Evolutionary conservation across 352 stramenopile genomes (phyloP).

Genomic region (Pythium chondricola): DNA sequence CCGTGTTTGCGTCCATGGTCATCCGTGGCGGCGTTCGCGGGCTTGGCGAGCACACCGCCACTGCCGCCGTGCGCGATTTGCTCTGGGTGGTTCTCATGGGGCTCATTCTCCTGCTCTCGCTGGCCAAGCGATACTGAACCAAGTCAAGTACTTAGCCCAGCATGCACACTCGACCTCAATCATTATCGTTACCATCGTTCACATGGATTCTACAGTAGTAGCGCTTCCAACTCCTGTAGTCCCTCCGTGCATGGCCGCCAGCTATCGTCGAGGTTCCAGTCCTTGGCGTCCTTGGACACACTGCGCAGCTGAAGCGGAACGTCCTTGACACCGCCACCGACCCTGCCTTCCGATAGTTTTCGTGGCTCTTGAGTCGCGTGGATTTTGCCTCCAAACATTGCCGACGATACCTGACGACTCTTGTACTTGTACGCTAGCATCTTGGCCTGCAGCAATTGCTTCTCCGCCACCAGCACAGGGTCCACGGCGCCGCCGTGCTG

Average conservation of each 20-base stretch:
- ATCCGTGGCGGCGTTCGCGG: slow-evolving; percentile 3
- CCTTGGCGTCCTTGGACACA: background rate
- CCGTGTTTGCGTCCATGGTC: slow-evolving; percentile 13
- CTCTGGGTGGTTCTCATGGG: slow-evolving; percentile 15
- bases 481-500: slow-evolving; percentile 16
- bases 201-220: no score
- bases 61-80: slow-evolving; percentile 5
- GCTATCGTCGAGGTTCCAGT: slow-evolving; percentile 22
- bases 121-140: slow-evolving; percentile 10
- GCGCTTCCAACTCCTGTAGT: slow-evolving; percentile 27
- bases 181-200: no score
- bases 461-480: slow-evolving; percentile 44
- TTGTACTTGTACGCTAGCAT: slow-evolving; percentile 65
- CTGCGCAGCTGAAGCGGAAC: slow-evolving; percentile 7
- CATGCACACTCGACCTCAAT: no score
- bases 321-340: slow-evolving; percentile 5
- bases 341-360: background rate
- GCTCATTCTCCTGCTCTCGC: slow-evolving; percentile 10
- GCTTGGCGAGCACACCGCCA: slow-evolving; percentile 5
- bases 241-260: slow-evolving; percentile 39
- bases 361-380: background rate
- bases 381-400: slow-evolving; percentile 49
- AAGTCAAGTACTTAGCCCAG: background rate
- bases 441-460: slow-evolving; percentile 52
- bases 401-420: slow-evolving; percentile 54